Base-by-base conservation (phyloP, 352 stramenopile species). In the Phytophthora hibernalis region DNA sequence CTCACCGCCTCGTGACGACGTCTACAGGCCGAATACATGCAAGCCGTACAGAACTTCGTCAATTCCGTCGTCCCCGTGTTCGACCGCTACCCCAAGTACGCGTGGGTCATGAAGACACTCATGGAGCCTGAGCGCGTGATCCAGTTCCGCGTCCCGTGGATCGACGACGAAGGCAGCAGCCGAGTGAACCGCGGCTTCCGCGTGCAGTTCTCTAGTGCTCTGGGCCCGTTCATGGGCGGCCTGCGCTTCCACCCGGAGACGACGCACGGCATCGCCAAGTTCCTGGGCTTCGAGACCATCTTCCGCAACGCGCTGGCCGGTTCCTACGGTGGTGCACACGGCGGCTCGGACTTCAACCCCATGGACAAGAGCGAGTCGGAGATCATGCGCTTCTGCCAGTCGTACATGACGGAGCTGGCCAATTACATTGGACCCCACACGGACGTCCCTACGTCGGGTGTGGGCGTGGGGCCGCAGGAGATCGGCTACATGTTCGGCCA, bases 381-480 rank as follows among this genome's bases (percentile, higher is more conserved):
- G 71, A 96, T 99, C 65, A 98, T 99, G 84, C 87, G 96, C 48
- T 99, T 99, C 76, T 99, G 97, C 69, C 96, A 99, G 81, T 96
- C 83, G 42, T 99, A 98, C 80, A 99, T 99, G 95, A 99, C 95
- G 2, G 97, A 99, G 73, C 78, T 99, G 50, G 88, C 91, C 62
- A 99, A 99, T 72, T 99, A 99, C 84, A 98, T 99, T 71, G 97
- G 97, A 8, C 95, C 96, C 11, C 93, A 98, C 78, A 87, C 96
- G 57, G 97, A 99, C 74, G 89, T 97, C 61, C 97, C 97, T 13
- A 98, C 90, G 11, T 98, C 98, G 65, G 97, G 97, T 21, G 96
- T 98, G 43, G 97, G 96, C 45, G 95, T 98, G 18, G 95, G 93
- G 12, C 71, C 90, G 9, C 89, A 97, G 60, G 97, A 99, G 81